Evolutionary conservation across 1,284 basidiomycete species (phyloP).

Genomic region (Apiotrichum laibachii): DNA sequence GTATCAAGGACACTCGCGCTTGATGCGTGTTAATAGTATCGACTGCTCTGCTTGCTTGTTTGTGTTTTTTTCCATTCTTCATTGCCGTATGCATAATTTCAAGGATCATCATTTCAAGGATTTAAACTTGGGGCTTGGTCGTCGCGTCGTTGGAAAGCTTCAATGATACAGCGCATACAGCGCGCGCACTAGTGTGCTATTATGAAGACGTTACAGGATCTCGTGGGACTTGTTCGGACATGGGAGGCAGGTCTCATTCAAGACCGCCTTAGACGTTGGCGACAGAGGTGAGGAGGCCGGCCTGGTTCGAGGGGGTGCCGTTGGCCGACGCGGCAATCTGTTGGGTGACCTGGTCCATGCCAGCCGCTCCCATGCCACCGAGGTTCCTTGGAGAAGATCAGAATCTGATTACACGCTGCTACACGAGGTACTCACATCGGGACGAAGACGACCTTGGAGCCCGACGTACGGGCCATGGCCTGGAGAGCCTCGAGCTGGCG

Average conservation of each 20-base stretch:
- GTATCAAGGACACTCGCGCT: background rate
- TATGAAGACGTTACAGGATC: no score
- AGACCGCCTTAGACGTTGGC: slow-evolving; percentile 31
- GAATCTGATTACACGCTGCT: slow-evolving; percentile 53
- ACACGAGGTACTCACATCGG: background rate
- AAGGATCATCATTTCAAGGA: no score
- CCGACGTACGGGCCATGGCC: slow-evolving; percentile 66
- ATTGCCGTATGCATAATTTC: no score
- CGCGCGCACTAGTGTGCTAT: no score
- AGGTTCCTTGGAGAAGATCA: slow-evolving; percentile 55
- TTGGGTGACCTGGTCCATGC: slow-evolving; percentile 30
- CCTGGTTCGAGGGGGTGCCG: slow-evolving; percentile 29
- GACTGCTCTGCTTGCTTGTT: no score
- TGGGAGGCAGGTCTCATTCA: background rate
- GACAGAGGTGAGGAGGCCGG: slow-evolving; percentile 41
- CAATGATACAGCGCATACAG: no score
- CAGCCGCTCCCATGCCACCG: slow-evolving; percentile 44
- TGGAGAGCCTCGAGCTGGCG: slow-evolving; percentile 85
- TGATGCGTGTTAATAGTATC: background rate
- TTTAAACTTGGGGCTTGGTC: no score
- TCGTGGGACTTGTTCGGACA: no score
- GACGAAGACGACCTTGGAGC: slow-evolving; percentile 83
- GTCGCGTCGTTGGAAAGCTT: no score
- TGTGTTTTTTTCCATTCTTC: no score
- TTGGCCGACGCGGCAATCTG: slow-evolving; percentile 42